phyloP scores from a whole-genome alignment of 768 basidiomycete species.

The Fomitopsis pulvina region DNA sequence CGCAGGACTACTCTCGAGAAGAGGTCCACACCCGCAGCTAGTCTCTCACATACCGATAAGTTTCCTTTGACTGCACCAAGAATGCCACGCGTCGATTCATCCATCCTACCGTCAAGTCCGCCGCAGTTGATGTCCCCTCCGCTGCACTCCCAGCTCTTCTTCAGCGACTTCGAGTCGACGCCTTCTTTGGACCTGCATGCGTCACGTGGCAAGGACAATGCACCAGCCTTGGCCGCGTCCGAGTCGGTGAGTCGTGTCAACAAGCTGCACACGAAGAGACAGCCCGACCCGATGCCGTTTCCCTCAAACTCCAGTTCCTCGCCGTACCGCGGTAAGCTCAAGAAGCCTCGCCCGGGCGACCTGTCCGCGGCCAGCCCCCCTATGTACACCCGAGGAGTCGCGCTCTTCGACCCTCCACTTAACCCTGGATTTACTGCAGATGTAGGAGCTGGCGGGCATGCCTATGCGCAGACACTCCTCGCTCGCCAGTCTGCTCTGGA shows the following conservation, averaged over 20 bases:
- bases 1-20: constrained; percentile 26
- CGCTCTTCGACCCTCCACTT: not conserved
- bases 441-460: constrained; percentile 4
- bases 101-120: constrained; percentile 49
- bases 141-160: constrained; percentile 50
- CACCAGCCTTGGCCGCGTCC: not conserved
- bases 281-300: constrained; percentile 18
- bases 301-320: constrained; percentile 12
- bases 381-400: not conserved
- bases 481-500: constrained; percentile 22
- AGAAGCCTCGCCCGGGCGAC: constrained; percentile 11
- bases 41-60: constrained; percentile 10
- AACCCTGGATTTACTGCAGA: not conserved
- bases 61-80: constrained; percentile 6
- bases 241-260: constrained; percentile 4
- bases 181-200: constrained; percentile 10
- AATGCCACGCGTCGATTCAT: constrained; percentile 25
- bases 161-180: constrained; percentile 23
- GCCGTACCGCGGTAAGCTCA: constrained; percentile 14
- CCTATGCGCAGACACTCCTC: constrained; percentile 21
- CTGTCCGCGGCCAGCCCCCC: not conserved
- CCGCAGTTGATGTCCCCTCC: constrained; percentile 50
- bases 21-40: constrained; percentile 12
- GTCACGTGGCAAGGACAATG: not conserved
- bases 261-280: constrained; percentile 14